These are phyloP conservation scores for Vitis hybrid DNA, from an alignment of 177 flowering plant species.

Conservation along the genomic window DNA sequence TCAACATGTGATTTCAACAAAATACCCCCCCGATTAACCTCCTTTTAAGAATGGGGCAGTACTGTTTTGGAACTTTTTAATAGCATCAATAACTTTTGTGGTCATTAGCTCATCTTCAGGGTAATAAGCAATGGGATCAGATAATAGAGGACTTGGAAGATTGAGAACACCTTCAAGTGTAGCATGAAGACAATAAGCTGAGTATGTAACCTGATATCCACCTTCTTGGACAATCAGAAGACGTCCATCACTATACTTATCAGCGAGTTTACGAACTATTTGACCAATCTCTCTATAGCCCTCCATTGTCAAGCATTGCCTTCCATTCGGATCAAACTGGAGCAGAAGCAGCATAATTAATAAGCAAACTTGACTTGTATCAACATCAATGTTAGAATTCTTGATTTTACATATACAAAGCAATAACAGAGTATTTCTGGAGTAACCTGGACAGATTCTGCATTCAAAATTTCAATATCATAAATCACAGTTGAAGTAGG, in stretches of 20 bases:
- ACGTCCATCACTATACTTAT: slow-evolving; percentile 56
- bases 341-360: slow-evolving; percentile 1
- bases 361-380: not conserved
- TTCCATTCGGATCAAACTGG: slow-evolving; percentile 98
- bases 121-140: slow-evolving; percentile 81
- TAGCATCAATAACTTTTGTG: slow-evolving; percentile 49
- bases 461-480: too few species aligned
- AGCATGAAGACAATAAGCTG: slow-evolving; percentile 92
- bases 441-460: not conserved
- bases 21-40: slow-evolving; percentile 12
- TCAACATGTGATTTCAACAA: not conserved
- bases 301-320: slow-evolving; percentile 92
- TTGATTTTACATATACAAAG: not conserved
- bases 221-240: slow-evolving; percentile 91
- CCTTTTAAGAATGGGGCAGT: slow-evolving; percentile 39
- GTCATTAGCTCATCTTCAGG: slow-evolving; percentile 75
- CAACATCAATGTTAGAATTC: not conserved
- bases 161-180: slow-evolving; percentile 84
- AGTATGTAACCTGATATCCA: slow-evolving; percentile 91
- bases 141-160: slow-evolving; percentile 53
- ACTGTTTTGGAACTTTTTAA: slow-evolving; percentile 42
- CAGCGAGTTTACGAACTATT: slow-evolving; percentile 47
- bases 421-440: not conserved
- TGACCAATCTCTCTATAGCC: slow-evolving; percentile 72
- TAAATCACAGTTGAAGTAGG: too few species aligned